Evolutionary conservation across 192 early-diverging fungal genomes (phyloP).

Genomic region (Backusella parvicylindrica): DNA sequence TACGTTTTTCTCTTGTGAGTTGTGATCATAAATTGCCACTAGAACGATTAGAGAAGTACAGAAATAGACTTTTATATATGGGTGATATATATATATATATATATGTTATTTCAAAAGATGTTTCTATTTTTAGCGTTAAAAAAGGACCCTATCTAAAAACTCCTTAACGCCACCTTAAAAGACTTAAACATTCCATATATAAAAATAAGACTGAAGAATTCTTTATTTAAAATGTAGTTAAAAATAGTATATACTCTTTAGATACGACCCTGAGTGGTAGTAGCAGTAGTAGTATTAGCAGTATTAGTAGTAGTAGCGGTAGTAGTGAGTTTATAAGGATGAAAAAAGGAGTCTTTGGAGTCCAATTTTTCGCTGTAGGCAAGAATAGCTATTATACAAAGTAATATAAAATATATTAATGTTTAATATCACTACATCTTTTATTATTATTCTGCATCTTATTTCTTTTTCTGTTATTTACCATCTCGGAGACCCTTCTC

Average conservation of each 20-base stretch:
- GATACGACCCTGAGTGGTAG: neutral
- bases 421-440: neutral
- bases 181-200: neutral
- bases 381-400: neutral
- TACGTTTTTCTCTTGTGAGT: neutral
- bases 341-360: neutral
- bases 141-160: neutral
- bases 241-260: conserved; percentile 2
- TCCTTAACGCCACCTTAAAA: neutral
- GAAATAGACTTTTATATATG: neutral
- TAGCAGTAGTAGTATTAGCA: neutral
- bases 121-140: neutral
- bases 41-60: neutral
- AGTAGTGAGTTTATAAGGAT: neutral
- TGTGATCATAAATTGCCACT: neutral
- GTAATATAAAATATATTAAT: neutral
- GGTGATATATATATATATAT: neutral
- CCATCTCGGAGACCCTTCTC: neutral
- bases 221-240: neutral
- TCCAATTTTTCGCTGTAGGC: neutral
- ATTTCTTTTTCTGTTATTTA: neutral
- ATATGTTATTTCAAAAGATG: neutral
- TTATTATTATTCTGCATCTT: neutral
- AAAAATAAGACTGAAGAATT: neutral
- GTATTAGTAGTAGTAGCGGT: neutral